Conservation (phyloP, 169 alveolate genomes). For the Cryptosporidium bovis region DNA sequence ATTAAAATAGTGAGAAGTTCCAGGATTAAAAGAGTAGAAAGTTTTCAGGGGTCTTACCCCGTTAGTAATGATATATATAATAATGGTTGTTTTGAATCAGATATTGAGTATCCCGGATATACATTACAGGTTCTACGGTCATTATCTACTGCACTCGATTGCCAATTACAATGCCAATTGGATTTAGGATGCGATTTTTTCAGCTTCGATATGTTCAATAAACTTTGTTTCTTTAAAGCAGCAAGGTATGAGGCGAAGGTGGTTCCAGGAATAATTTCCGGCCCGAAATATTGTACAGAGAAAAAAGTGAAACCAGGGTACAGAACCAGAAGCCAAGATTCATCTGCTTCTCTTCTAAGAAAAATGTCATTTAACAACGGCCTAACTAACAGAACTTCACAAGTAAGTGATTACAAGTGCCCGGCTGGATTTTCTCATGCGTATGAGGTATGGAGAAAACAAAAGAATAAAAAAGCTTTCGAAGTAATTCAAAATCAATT, state of each 20-base stretch:
- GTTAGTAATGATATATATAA: constrained; percentile 6
- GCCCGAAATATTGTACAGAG: constrained; percentile 47
- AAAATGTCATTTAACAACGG: constrained; percentile 10
- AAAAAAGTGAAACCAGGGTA: constrained; percentile 3
- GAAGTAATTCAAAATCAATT: constrained; percentile 66
- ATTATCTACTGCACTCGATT: constrained; percentile 56
- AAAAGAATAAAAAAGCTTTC: constrained; percentile 61
- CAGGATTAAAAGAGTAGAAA: background rate
- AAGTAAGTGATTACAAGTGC: constrained; percentile 22
- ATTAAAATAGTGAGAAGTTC: background rate
- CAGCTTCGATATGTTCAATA: constrained; percentile 53
- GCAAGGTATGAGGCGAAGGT: constrained; percentile 27
- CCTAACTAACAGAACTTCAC: constrained; percentile 1
- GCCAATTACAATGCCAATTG: constrained; percentile 64
- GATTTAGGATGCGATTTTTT: constrained; percentile 70
- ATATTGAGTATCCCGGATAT: constrained; percentile 70
- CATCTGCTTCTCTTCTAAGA: constrained; percentile 41
- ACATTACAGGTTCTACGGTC: constrained; percentile 61
- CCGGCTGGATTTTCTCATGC: constrained; percentile 51
- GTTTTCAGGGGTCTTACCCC: background rate
- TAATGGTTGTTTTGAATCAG: constrained; percentile 54
- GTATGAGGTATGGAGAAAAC: constrained; percentile 60
- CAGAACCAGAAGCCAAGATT: background rate
- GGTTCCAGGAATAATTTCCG: constrained; percentile 67
- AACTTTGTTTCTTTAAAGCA: constrained; percentile 55